Percentiles rank a stretch among this genome's conserved stretches.
Evolutionary conservation across 106 monocot genomes (phyloP).

Genomic region (Hemerocallis citrina): DNA sequence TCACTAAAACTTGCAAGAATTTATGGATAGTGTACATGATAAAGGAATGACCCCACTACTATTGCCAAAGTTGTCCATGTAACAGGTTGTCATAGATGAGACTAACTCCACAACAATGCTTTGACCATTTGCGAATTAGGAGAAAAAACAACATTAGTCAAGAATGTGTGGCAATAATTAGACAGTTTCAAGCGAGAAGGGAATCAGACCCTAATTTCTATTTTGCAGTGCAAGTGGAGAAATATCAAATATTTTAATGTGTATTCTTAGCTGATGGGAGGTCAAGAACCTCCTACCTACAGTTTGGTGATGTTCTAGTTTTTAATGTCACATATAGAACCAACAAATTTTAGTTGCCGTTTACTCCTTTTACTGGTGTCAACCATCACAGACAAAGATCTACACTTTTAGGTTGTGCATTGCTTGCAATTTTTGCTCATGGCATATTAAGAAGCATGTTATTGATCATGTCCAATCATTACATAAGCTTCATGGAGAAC

Average conservation of each 20-base stretch:
- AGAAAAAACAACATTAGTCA: background rate
- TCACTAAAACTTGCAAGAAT: too few relatives aligned
- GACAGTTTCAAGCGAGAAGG: background rate
- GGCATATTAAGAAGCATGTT: background rate
- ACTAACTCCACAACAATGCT: too few relatives aligned
- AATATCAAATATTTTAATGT: background rate
- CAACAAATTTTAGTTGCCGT: slow-evolving; percentile 3
- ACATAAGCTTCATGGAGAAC: background rate
- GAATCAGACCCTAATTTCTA: background rate
- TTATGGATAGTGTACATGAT: too few relatives aligned
- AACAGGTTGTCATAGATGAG: too few relatives aligned
- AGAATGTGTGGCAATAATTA: background rate
- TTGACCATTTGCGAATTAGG: background rate
- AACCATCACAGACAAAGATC: slow-evolving; percentile 8
- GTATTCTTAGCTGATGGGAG: background rate
- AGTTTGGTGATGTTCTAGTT: background rate
- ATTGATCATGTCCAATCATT: background rate
- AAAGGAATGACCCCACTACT: too few relatives aligned
- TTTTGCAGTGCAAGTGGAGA: background rate
- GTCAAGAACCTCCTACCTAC: background rate
- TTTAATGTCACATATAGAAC: background rate
- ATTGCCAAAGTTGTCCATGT: too few relatives aligned
- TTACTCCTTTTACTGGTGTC: slow-evolving; percentile 12
- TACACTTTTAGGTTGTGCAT: slow-evolving; percentile 9
- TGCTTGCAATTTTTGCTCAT: slow-evolving; percentile 4